Evolutionary conservation across 441 rosid genomes (phyloP), one percentile per base, ranked within the genome.

Genomic region (Geranium incanum): DNA sequence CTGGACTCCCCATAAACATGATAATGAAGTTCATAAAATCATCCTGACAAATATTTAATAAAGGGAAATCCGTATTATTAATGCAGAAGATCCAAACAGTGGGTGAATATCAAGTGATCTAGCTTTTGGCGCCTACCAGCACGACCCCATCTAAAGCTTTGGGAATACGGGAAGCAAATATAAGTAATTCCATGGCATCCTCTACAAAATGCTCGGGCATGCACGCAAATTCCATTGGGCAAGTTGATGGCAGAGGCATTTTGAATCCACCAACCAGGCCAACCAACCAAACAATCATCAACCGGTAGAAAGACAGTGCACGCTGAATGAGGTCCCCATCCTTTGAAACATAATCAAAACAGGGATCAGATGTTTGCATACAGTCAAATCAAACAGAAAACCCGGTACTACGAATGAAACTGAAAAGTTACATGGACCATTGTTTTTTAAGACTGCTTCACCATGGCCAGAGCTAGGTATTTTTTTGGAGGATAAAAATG

Each of bases 171-270:
- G 97, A 93, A 75, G 97, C 95, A 85, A 86, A 92, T 75, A 91
- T 88, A 72, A 95, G 87, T 77, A 95, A 80, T 78, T 95, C 99
- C 97, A 88, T 86, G 5, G 97, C 95, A 86, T 95, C 99, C 84
- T 95, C 99, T 75, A 89, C 87, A 84, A 95, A 95, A 86, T 95
- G 98, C 87, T 95, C 97, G 28, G 99, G 99, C 97, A 93, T 82
- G 74, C 86, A 86, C n/a, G 98, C 92, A 83, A 95, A 93, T 76
- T 89, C 88, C 97, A 86, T 87, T 41, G 97, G 92, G 79, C 98
- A 95, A 41, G 82, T 78, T 68, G 86, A 70, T 38, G 96, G 92
- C 36, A 93, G 80, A 70, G 99, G 98, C 97, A 95, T 93, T 86
- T 81, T 89, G 84, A 93, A 95, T 74, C 99, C 99, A 74, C 97